phyloP scores from a whole-genome alignment of 495 filamentous ascomycete genomes.

The Neurospora hispaniola region DNA sequence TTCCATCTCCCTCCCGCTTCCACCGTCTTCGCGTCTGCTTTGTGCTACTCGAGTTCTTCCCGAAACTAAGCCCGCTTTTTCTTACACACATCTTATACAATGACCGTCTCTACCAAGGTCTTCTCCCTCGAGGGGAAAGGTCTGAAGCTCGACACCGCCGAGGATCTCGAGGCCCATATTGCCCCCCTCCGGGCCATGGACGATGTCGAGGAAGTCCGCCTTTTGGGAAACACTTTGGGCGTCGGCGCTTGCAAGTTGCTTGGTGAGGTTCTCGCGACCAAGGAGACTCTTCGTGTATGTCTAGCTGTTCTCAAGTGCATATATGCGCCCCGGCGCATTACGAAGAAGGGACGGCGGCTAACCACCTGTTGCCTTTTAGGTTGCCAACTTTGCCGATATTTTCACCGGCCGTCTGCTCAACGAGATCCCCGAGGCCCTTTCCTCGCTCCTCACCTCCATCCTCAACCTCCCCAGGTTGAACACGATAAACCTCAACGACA shows the following conservation, averaged over 20 bases:
- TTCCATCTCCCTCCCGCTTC: not conserved
- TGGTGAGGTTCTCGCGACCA: constrained; percentile 65
- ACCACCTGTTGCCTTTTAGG: constrained; percentile 29
- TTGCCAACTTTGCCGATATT: constrained; percentile 89
- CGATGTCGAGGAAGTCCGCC: constrained; percentile 70
- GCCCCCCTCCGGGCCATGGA: constrained; percentile 56
- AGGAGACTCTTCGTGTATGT: constrained; percentile 64
- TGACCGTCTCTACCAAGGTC: constrained; percentile 47
- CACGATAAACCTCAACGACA: constrained; percentile 92
- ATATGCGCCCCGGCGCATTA: not conserved
- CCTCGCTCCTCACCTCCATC: constrained; percentile 73
- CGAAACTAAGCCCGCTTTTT: not conserved
- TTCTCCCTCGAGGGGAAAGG: constrained; percentile 86
- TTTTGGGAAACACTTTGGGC: constrained; percentile 86
- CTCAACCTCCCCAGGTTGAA: constrained; percentile 72
- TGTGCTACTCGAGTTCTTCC: not conserved
- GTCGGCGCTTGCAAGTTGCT: constrained; percentile 76
- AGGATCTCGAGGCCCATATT: constrained; percentile 80
- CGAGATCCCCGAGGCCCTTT: constrained; percentile 86
- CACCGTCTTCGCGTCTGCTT: not conserved
- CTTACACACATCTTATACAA: constrained; percentile 14
- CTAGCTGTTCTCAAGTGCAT: not conserved
- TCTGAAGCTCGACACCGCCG: constrained; percentile 80
- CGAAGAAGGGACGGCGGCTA: constrained; percentile 7
- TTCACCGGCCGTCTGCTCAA: constrained; percentile 89